Evolutionary conservation across 106 monocot species (phyloP).

Genomic region (Ottelia alismoides): DNA sequence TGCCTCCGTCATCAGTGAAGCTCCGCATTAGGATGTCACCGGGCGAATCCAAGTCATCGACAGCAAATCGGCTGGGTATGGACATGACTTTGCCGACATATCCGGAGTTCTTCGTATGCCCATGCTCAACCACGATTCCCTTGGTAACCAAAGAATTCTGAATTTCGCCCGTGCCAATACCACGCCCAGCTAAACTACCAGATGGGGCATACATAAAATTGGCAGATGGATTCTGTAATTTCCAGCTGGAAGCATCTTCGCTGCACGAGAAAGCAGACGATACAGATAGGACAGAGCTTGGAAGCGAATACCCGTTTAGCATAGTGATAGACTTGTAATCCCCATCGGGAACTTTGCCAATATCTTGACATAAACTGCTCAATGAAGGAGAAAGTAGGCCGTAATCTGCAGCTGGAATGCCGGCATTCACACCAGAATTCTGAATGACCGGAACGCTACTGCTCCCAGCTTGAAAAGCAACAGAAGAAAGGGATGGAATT

Average conservation of each 20-base stretch:
- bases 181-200: slow-evolving; percentile 1
- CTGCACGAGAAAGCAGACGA: slow-evolving; percentile 20
- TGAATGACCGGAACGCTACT: slow-evolving; percentile 6
- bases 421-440: slow-evolving; percentile 7
- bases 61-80: slow-evolving; percentile 64
- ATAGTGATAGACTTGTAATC: slow-evolving; percentile 16
- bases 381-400: slow-evolving; percentile 18
- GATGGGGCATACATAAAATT: too few relatives aligned
- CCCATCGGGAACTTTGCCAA: slow-evolving; percentile 24
- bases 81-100: slow-evolving; percentile 77
- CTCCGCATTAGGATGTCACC: slow-evolving; percentile 18
- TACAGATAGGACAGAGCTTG: too few relatives aligned
- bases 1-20: slow-evolving; percentile 21
- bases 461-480: slow-evolving; percentile 11
- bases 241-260: slow-evolving; percentile 7
- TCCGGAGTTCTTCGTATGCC: too few relatives aligned
- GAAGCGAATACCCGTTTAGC: slow-evolving; percentile 21
- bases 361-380: slow-evolving; percentile 16
- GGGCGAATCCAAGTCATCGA: slow-evolving; percentile 54
- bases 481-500: slow-evolving; percentile 5
- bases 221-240: too few relatives aligned
- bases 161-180: slow-evolving; percentile 10
- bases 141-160: slow-evolving; percentile 1
- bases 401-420: slow-evolving; percentile 20
- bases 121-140: slow-evolving; percentile 37